Base-by-base conservation (phyloP, 768 basidiomycete species). In the Lactarius hatsudake region DNA sequence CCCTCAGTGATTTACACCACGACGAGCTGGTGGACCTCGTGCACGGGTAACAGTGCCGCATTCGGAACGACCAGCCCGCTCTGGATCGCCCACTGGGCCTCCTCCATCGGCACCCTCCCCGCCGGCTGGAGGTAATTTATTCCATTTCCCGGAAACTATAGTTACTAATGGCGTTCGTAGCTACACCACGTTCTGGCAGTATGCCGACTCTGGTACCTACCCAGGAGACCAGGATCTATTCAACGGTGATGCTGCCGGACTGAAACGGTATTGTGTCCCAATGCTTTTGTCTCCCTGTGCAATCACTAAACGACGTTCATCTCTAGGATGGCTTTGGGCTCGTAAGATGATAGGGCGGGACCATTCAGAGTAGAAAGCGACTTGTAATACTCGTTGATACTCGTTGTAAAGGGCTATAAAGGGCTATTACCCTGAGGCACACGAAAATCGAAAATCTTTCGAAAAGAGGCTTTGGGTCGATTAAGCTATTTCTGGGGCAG, bases 11-110 rank as follows among this genome's bases (percentile, higher is more conserved):
- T 88, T 64, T 88, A 88, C 70, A 84, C 84, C 32, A 86, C 84
- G 5, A 87, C 85, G 13, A 78, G 82, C 73, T 89, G 88, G 88
- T 90, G 88, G 88, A 83, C 71, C 12, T 81, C 79, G 13, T 90
- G 88, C 74, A 89, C 88, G 2, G 86, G 84, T 0, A 84, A 87
- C 73, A 84, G 80, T 63, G 76, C 77, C 17, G 76, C 75, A 4
- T 89, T 89, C 69, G 80, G 73, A 0, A 61, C 72, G 3, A 81
- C 77, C 62, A 87, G 83, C 72, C 86, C 87, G 3, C 77, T 90
- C 3, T 88, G 86, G 86, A 79, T 89, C 54, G 87, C 88, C 2
- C 75, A 77, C 32, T 88, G 80, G 55, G 73, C 83, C 3, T 82
- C 84, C 8, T 69, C 74, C 28, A 74, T 84, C 28, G 86, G 86